Conservation (phyloP, 192 early-diverging fungal species). For the Powellomyces hirtus region DNA sequence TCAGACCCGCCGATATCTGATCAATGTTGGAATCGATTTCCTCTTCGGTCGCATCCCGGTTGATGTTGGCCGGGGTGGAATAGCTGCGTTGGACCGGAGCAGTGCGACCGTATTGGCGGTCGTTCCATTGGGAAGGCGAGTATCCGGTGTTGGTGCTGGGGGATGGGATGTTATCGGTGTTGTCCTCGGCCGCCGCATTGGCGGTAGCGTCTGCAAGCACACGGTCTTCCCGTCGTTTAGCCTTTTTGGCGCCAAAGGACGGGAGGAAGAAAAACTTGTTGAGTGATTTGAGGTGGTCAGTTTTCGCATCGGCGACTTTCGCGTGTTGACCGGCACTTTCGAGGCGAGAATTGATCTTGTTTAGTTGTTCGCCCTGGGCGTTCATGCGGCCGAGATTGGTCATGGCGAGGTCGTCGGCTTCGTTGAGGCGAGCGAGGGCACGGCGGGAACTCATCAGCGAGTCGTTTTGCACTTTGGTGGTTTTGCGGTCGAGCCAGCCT, state of each 20-base stretch:
- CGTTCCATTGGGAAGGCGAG: background rate
- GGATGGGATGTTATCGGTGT: slow-evolving; percentile 6
- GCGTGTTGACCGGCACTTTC: slow-evolving; percentile 41
- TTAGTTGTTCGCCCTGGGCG: slow-evolving; percentile 48
- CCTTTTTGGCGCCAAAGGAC: slow-evolving; percentile 49
- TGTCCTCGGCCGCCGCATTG: slow-evolving; percentile 19
- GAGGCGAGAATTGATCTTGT: slow-evolving; percentile 36
- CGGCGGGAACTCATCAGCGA: slow-evolving; percentile 42
- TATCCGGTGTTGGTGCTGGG: background rate
- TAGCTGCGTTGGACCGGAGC: slow-evolving; percentile 16
- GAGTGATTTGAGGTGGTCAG: slow-evolving; percentile 49
- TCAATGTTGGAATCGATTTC: slow-evolving; percentile 58
- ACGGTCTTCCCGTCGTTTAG: slow-evolving; percentile 38
- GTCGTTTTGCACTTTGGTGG: slow-evolving; percentile 46
- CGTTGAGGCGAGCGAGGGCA: slow-evolving; percentile 40
- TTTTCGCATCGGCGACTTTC: slow-evolving; percentile 45
- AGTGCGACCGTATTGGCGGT: background rate
- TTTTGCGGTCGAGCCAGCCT: slow-evolving; percentile 43
- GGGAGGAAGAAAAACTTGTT: slow-evolving; percentile 53
- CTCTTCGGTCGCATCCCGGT: slow-evolving; percentile 47
- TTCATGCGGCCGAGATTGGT: slow-evolving; percentile 36
- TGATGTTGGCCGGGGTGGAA: slow-evolving; percentile 46
- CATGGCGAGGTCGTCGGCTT: slow-evolving; percentile 35
- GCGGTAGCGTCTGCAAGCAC: background rate
- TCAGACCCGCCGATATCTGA: slow-evolving; percentile 41